phyloP scores from a whole-genome alignment of 176 grass and related monocot genomes.

The Carex pumila region DNA sequence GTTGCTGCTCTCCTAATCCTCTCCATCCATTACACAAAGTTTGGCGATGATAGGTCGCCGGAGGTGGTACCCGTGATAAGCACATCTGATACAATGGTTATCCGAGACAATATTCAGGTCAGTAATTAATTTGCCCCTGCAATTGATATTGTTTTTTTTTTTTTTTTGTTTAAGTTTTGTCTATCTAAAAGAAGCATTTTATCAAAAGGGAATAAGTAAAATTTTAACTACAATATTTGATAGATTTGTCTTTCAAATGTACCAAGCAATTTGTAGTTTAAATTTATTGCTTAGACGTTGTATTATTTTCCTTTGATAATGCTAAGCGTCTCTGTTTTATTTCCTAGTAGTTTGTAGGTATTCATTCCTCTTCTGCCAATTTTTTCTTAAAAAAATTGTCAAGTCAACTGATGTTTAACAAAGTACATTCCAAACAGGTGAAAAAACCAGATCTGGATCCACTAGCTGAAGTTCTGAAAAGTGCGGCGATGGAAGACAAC shows the following conservation, averaged over 20 bases:
- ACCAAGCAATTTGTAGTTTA: background rate
- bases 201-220: background rate
- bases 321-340: background rate
- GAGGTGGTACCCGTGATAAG: background rate
- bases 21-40: background rate
- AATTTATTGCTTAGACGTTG: too few relatives aligned
- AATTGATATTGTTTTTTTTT: too few relatives aligned
- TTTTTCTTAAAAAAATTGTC: background rate
- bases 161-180: too few relatives aligned
- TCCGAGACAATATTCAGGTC: background rate
- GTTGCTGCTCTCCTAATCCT: slow-evolving; percentile 15
- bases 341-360: background rate
- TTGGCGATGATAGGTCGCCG: background rate
- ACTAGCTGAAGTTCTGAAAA: slow-evolving; percentile 31
- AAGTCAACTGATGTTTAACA: background rate
- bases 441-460: slow-evolving; percentile 9
- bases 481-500: slow-evolving; percentile 41
- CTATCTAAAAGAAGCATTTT: background rate
- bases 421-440: background rate
- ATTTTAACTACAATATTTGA: background rate
- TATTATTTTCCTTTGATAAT: background rate
- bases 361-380: background rate
- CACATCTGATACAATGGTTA: background rate
- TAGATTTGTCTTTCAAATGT: background rate
- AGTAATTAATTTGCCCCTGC: background rate